phyloP scores from a whole-genome alignment of 75 land plant genomes.

The Picea sitchensis region DNA sequence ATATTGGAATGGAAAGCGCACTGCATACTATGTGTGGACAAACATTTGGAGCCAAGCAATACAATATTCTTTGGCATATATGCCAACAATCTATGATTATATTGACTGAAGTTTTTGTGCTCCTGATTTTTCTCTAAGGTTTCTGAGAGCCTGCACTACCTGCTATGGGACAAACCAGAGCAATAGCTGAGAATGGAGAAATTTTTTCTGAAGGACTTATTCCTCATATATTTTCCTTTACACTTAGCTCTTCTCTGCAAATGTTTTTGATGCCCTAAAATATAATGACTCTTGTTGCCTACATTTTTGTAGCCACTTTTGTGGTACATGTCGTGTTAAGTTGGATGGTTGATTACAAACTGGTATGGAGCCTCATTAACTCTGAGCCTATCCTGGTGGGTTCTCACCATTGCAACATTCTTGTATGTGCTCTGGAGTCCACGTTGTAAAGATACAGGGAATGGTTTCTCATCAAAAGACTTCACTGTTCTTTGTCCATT shows the following conservation, averaged over 20 bases:
- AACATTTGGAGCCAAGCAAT: slow-evolving; percentile 41
- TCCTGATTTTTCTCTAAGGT: slow-evolving; percentile 15
- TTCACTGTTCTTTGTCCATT: too few relatives aligned
- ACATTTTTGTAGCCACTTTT: slow-evolving; percentile 12
- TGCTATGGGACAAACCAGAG: slow-evolving; percentile 19
- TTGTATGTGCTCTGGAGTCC: too few relatives aligned
- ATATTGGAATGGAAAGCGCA: too few relatives aligned
- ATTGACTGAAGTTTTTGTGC: slow-evolving; percentile 3
- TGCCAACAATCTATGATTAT: slow-evolving; percentile 34
- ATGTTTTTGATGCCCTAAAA: slow-evolving; percentile 42
- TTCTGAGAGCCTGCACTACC: slow-evolving; percentile 19
- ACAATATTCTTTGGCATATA: too few relatives aligned
- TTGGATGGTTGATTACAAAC: slow-evolving; percentile 20
- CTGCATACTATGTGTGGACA: slow-evolving; percentile 57
- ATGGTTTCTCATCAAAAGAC: too few relatives aligned
- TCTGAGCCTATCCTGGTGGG: too few relatives aligned
- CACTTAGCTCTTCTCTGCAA: slow-evolving; percentile 19
- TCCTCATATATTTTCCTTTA: slow-evolving; percentile 20
- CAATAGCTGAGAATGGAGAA: too few relatives aligned
- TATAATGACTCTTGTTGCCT: slow-evolving; percentile 21
- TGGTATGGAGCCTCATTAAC: too few relatives aligned
- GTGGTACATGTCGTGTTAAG: slow-evolving; percentile 15
- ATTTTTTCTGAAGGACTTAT: too few relatives aligned
- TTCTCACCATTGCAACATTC: too few relatives aligned
- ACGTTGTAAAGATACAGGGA: too few relatives aligned